These are phyloP conservation scores for Neurospora sp. DNA, from an alignment of 2,329 filamentous ascomycete genomes.

Conservation along the genomic window DNA sequence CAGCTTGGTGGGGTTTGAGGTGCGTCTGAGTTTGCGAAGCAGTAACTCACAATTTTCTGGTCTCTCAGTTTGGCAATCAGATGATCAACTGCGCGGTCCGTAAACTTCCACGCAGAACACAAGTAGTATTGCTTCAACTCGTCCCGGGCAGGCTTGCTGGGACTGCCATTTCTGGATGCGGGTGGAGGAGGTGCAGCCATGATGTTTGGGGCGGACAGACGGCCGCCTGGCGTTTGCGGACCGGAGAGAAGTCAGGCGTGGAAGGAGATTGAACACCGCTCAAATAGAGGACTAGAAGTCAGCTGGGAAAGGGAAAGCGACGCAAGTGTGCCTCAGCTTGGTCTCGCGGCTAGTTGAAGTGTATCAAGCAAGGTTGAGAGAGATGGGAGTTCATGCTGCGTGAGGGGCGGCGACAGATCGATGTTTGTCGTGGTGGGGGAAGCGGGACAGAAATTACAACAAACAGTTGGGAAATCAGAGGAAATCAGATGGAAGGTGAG, in stretches of 20 bases:
- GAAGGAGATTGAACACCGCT: not conserved
- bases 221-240: not conserved
- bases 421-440: not conserved
- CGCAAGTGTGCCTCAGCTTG: not conserved
- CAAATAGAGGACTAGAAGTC: not conserved
- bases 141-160: conserved; percentile 1
- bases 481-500: not conserved
- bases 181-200: not conserved
- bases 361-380: not conserved
- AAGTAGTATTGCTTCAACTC: conserved; percentile 18
- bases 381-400: not conserved
- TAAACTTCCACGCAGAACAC: conserved; percentile 19
- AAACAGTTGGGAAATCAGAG: not conserved
- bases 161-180: not conserved
- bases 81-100: conserved; percentile 11
- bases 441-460: not conserved
- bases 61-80: conserved; percentile 14
- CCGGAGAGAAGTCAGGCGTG: not conserved
- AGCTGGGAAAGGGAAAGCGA: not conserved
- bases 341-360: not conserved
- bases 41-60: conserved; percentile 8
- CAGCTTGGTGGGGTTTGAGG: not conserved
- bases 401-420: not conserved
- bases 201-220: not conserved
- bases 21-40: no score